These are phyloP conservation scores for Hibiscus trionum DNA, from an alignment of 345 rosid species.

Conservation along the genomic window DNA sequence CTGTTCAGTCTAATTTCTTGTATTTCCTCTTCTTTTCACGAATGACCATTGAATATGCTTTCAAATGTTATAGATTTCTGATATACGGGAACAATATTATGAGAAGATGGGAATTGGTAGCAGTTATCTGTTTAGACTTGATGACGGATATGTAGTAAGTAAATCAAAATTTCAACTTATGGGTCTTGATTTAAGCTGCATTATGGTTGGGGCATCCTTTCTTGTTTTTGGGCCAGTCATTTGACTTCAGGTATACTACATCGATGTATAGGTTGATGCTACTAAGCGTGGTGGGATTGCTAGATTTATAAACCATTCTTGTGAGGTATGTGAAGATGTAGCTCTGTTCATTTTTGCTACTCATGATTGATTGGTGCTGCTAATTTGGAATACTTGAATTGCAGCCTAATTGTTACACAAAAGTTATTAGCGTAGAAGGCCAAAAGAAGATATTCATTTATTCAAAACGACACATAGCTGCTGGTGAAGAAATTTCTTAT, in stretches of 20 bases:
- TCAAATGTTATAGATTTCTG: slow-evolving; percentile 66
- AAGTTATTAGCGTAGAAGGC: slow-evolving; percentile 89
- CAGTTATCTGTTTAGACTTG: slow-evolving; percentile 98
- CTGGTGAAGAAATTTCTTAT: slow-evolving; percentile 92
- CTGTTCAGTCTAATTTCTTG: background rate
- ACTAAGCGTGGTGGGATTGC: slow-evolving; percentile 99
- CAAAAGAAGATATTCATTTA: slow-evolving; percentile 90
- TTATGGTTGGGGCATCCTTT: background rate
- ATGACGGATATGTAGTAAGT: slow-evolving; percentile 97
- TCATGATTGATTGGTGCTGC: slow-evolving; percentile 16
- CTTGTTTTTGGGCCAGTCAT: background rate
- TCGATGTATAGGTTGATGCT: slow-evolving; percentile 72
- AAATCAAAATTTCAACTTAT: background rate
- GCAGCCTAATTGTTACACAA: slow-evolving; percentile 98
- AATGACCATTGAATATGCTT: slow-evolving; percentile 13
- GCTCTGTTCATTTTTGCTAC: slow-evolving; percentile 13
- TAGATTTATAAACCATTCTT: slow-evolving; percentile 97
- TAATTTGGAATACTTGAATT: slow-evolving; percentile 18
- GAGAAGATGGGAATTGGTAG: slow-evolving; percentile 99
- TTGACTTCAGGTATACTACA: slow-evolving; percentile 12
- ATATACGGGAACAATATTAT: slow-evolving; percentile 82
- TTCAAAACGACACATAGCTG: slow-evolving; percentile 74
- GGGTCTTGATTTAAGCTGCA: background rate
- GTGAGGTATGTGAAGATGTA: slow-evolving; percentile 53
- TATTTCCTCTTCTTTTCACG: slow-evolving; percentile 8